phyloP scores from a whole-genome alignment of 2,329 filamentous ascomycete species.

The Ascochyta lentis region DNA sequence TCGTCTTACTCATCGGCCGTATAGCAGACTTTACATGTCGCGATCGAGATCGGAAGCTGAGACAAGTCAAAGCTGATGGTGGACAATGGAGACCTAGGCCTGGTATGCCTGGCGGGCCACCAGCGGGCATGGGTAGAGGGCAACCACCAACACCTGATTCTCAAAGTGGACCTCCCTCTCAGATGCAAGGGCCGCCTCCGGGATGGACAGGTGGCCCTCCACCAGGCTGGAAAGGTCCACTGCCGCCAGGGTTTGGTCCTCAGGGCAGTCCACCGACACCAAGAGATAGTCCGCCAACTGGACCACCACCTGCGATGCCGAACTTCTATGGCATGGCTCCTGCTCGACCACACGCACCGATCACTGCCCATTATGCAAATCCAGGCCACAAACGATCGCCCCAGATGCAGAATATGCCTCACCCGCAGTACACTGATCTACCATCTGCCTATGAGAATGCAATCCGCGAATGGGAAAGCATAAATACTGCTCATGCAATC shows the following conservation, averaged over 20 bases:
- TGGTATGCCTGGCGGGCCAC: slow-evolving; percentile 54
- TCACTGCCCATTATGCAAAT: slow-evolving; percentile 53
- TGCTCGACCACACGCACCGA: slow-evolving; percentile 48
- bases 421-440: slow-evolving; percentile 57
- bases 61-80: slow-evolving; percentile 66
- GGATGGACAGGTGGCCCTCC: slow-evolving; percentile 31
- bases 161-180: slow-evolving; percentile 29
- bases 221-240: slow-evolving; percentile 28
- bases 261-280: slow-evolving; percentile 20
- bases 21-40: slow-evolving; percentile 78
- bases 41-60: slow-evolving; percentile 80
- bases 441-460: slow-evolving; percentile 72
- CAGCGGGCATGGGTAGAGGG: slow-evolving; percentile 29
- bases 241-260: slow-evolving; percentile 24
- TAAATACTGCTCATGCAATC: slow-evolving; percentile 72
- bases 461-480: slow-evolving; percentile 77
- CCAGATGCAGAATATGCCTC: slow-evolving; percentile 20
- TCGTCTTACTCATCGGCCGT: slow-evolving; percentile 81
- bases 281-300: slow-evolving; percentile 15
- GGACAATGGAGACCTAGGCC: slow-evolving; percentile 63
- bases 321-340: slow-evolving; percentile 61
- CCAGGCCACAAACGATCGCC: slow-evolving; percentile 30
- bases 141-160: slow-evolving; percentile 30
- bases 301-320: slow-evolving; percentile 45
- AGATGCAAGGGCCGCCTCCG: slow-evolving; percentile 36